Conservation (phyloP, 192 early-diverging fungal species). For the Mortierella antarctica region DNA sequence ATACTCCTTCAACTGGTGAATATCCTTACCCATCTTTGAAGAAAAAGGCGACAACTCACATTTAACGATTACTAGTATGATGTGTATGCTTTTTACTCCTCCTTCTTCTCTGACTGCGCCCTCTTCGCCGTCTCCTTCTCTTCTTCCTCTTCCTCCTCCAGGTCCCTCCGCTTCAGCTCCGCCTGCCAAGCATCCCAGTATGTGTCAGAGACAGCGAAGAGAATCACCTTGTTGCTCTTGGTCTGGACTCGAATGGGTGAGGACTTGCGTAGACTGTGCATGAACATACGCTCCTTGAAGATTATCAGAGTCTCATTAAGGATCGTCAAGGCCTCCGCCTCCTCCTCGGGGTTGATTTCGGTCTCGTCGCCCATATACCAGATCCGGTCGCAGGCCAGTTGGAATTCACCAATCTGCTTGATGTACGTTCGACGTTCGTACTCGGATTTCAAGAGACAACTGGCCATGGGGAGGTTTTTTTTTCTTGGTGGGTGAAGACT, state of each 20-base stretch:
- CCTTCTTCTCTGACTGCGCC: background rate
- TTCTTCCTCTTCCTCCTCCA: conserved; percentile 19
- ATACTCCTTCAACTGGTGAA: no score
- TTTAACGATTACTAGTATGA: no score
- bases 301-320: background rate
- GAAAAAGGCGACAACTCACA: no score
- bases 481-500: no score
- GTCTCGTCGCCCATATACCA: conserved; percentile 14
- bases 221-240: conserved; percentile 14
- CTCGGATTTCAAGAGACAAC: background rate
- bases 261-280: conserved; percentile 15
- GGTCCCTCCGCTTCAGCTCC: conserved; percentile 6
- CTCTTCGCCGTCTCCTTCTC: background rate
- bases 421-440: conserved; percentile 26
- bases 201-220: conserved; percentile 10
- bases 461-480: background rate
- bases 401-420: conserved; percentile 28
- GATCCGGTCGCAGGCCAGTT: conserved; percentile 17
- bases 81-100: no score
- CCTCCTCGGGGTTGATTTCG: conserved; percentile 24
- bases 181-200: conserved; percentile 19
- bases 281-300: conserved; percentile 15
- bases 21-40: no score
- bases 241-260: conserved; percentile 1
- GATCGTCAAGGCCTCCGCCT: conserved; percentile 9